These are phyloP conservation scores for Monocercomonoides exilis DNA, from an alignment of 78 protist species.

Conservation along the genomic window DNA sequence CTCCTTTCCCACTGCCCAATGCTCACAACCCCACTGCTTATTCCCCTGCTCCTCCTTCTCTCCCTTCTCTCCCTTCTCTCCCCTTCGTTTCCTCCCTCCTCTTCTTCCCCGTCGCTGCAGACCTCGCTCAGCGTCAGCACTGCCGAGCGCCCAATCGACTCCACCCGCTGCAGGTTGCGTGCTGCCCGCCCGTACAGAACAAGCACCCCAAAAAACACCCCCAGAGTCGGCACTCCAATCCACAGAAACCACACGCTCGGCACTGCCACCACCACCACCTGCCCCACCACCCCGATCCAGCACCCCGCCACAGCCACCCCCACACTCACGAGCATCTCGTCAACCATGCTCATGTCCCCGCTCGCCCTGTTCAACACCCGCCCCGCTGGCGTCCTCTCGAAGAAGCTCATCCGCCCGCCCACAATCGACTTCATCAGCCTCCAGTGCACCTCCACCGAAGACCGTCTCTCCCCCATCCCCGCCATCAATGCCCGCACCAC, in stretches of 20 bases:
- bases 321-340: background rate
- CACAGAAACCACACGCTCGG: background rate
- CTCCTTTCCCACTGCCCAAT: background rate
- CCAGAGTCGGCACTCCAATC: background rate
- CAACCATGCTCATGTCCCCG: background rate
- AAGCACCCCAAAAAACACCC: background rate
- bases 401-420: background rate
- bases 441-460: background rate
- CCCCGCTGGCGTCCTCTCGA: background rate
- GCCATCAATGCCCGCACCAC: background rate
- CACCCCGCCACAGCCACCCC: background rate
- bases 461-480: background rate
- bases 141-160: slow-evolving; percentile 6
- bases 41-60: no score
- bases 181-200: background rate
- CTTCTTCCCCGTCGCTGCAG: no score
- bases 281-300: background rate
- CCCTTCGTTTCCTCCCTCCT: no score
- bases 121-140: background rate
- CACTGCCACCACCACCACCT: background rate
- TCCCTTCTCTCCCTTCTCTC: no score
- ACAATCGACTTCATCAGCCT: background rate
- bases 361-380: background rate
- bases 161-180: slow-evolving; percentile 6
- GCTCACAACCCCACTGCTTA: no score